These are phyloP conservation scores for Neonectria sp. DNA, from an alignment of 2,329 filamentous ascomycete species.

Conservation along the genomic window DNA sequence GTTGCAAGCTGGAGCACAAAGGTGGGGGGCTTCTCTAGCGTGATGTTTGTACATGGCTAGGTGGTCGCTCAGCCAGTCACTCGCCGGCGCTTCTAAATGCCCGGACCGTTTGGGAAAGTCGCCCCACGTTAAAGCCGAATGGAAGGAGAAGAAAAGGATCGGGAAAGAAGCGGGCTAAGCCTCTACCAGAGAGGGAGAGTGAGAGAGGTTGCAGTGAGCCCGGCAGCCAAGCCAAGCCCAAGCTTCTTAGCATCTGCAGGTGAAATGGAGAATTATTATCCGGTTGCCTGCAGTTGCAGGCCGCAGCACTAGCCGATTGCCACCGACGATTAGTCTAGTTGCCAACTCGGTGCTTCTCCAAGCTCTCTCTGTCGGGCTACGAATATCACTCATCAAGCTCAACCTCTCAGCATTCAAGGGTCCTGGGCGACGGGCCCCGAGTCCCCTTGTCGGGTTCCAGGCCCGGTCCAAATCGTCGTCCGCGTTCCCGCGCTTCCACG, in stretches of 20 bases:
- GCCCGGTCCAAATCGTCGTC: conserved; percentile 2
- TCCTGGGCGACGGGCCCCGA: not conserved
- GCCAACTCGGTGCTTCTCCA: conserved; percentile 5
- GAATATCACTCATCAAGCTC: conserved; percentile 7
- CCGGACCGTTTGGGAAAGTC: conserved; percentile 17
- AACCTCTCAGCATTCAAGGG: conserved; percentile 1
- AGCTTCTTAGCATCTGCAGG: not conserved
- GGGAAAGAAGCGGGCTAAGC: not conserved
- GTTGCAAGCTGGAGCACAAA: not conserved
- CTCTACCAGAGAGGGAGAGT: not conserved
- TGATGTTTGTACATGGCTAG: not conserved
- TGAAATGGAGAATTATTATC: conserved; percentile 25
- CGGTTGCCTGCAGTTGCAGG: not conserved
- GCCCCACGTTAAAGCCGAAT: conserved; percentile 16
- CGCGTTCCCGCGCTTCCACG: conserved; percentile 22
- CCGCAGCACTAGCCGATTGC: not conserved
- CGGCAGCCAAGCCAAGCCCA: not conserved
- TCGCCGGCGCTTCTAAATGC: conserved; percentile 35
- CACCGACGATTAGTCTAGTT: conserved; percentile 4
- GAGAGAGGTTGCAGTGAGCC: not conserved
- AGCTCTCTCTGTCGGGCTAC: not conserved
- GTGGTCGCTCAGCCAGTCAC: conserved; percentile 24
- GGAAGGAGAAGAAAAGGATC: not conserved
- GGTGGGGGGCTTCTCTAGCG: not conserved
- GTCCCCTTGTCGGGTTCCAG: conserved; percentile 8